A percentile compares a stretch with the other conserved stretches of the same genome.
These are phyloP conservation scores for Asclepias syriaca DNA, from an alignment of 257 asterid species.

Conservation along the genomic window DNA sequence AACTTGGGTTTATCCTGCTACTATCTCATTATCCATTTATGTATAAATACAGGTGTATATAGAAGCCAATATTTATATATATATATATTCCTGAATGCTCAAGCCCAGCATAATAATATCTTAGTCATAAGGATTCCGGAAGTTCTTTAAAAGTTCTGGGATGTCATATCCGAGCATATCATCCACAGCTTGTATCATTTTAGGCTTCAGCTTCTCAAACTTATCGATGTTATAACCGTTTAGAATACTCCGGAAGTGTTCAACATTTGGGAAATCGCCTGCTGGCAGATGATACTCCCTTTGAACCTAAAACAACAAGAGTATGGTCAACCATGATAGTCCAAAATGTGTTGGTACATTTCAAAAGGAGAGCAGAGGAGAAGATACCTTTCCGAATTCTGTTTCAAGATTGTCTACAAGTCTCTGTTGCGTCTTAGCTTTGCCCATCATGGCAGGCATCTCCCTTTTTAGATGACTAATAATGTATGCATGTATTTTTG, in stretches of 20 bases:
- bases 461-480: constrained; percentile 79
- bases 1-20: not conserved
- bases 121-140: constrained; percentile 82
- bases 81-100: not conserved
- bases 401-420: constrained; percentile 67
- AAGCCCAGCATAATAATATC: too few species aligned
- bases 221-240: constrained; percentile 73
- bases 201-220: constrained; percentile 84
- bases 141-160: constrained; percentile 79
- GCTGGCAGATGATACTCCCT: constrained; percentile 81
- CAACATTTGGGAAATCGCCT: constrained; percentile 86
- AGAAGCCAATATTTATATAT: not conserved
- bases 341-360: not conserved
- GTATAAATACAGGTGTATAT: not conserved
- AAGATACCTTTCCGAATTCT: constrained; percentile 72
- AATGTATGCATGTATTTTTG: constrained; percentile 88
- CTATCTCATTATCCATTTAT: not conserved
- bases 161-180: constrained; percentile 95
- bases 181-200: constrained; percentile 77
- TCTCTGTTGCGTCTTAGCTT: constrained; percentile 85
- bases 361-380: not conserved
- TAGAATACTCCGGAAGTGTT: constrained; percentile 59
- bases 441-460: constrained; percentile 99
- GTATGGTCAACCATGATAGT: constrained; percentile 3
- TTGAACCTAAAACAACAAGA: constrained; percentile 50